phyloP scores from a whole-genome alignment of 2,329 filamentous ascomycete genomes.

The Monilinia fructigena region DNA sequence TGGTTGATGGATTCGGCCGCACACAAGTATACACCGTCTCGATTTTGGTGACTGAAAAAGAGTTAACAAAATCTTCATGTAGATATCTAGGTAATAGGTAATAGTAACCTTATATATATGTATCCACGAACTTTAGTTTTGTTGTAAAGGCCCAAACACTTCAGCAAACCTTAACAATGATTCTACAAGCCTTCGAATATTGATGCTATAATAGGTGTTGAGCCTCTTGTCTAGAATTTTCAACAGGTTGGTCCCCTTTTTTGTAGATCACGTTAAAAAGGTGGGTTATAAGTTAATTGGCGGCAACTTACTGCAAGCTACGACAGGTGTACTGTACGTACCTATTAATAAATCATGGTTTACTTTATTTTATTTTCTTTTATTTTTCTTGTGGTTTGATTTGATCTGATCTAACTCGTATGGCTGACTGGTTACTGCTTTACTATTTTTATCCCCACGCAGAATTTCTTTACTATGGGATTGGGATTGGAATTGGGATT shows the following conservation, averaged over 20 bases:
- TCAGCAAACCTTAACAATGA: not conserved
- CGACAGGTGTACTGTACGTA: too few species aligned
- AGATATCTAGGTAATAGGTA: too few species aligned
- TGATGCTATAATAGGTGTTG: not conserved
- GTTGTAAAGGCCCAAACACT: not conserved
- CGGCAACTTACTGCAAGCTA: too few species aligned
- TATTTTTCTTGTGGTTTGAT: too few species aligned
- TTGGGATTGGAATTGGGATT: not conserved
- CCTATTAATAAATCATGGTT: too few species aligned
- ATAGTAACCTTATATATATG: not conserved
- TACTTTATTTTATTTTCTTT: too few species aligned
- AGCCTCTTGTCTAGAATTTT: conserved; percentile 12
- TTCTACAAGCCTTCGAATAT: not conserved
- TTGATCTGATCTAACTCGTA: too few species aligned
- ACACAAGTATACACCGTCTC: not conserved
- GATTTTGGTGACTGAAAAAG: not conserved
- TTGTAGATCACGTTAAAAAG: conserved; percentile 7
- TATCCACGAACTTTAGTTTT: not conserved
- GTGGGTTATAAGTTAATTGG: not conserved
- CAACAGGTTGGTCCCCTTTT: conserved; percentile 12
- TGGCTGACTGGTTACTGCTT: conserved; percentile 1
- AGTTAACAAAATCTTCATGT: not conserved
- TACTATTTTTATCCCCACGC: conserved; percentile 11
- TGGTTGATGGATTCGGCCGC: not conserved
- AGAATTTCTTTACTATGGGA: conserved; percentile 10